Conservation (phyloP, 306 rosid genomes). For the Rosa rugosa region DNA sequence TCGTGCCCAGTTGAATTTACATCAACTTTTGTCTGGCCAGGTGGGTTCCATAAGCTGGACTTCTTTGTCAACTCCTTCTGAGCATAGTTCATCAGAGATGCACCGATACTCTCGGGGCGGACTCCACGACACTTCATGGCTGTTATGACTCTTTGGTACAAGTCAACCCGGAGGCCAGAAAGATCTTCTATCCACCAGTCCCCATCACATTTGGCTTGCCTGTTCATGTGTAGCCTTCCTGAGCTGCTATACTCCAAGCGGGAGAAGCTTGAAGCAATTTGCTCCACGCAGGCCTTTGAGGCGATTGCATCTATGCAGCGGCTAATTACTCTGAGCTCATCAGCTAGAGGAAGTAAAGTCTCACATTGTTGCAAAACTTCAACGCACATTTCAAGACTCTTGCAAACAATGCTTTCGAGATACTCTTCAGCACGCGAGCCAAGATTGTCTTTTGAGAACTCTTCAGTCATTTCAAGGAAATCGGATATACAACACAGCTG, state of each 20-base stretch:
- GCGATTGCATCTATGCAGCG: conserved; percentile 97
- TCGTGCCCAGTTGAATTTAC: conserved; percentile 54
- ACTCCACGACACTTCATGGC: conserved; percentile 99
- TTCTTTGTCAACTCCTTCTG: conserved; percentile 86
- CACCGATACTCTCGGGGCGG: conserved; percentile 92
- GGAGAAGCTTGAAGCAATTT: conserved; percentile 97
- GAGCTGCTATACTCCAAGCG: conserved; percentile 97
- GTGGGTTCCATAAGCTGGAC: conserved; percentile 76
- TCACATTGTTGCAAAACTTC: conserved; percentile 94
- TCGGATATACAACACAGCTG: conserved; percentile 87
- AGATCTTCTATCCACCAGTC: conserved; percentile 99
- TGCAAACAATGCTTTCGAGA: conserved; percentile 73
- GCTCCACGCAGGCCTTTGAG: conserved; percentile 93
- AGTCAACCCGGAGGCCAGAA: conserved; percentile 78
- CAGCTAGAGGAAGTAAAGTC: conserved; percentile 78
- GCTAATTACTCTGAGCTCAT: conserved; percentile 68
- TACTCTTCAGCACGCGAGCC: conserved; percentile 84
- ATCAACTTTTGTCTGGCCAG: conserved; percentile 71
- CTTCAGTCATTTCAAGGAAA: conserved; percentile 95
- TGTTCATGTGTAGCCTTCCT: conserved; percentile 92
- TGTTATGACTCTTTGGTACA: conserved; percentile 78
- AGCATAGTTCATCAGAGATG: conserved; percentile 81
- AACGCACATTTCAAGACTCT: conserved; percentile 92
- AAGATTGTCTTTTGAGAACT: conserved; percentile 85
- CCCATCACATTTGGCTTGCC: conserved; percentile 77